These are phyloP conservation scores for Alternaria sp. DNA, from an alignment of 2,329 filamentous ascomycete genomes.

Conservation along the genomic window DNA sequence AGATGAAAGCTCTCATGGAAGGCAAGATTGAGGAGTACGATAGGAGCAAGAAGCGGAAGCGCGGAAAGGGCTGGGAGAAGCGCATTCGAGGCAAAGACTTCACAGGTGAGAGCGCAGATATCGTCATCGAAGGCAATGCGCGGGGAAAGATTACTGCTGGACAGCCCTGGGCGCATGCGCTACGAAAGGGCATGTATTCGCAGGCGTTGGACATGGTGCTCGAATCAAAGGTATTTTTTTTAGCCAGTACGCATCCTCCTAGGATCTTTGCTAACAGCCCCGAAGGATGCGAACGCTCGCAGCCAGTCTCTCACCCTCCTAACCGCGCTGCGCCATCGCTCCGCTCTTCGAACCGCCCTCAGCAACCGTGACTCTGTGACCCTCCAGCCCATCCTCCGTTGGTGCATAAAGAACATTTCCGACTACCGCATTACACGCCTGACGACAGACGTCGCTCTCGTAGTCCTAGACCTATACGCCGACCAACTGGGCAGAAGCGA, in stretches of 20 bases:
- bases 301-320: conserved; percentile 74
- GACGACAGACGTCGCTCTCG: conserved; percentile 82
- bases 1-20: conserved; percentile 82
- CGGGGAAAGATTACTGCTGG: conserved; percentile 70
- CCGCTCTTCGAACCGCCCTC: conserved; percentile 59
- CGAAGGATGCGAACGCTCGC: conserved; percentile 40
- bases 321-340: conserved; percentile 52
- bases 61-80: conserved; percentile 68
- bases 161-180: conserved; percentile 78
- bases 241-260: not conserved
- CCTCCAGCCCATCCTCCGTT: conserved; percentile 82
- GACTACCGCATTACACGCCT: conserved; percentile 83
- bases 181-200: conserved; percentile 79
- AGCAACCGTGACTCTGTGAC: conserved; percentile 81
- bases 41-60: conserved; percentile 70
- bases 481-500: conserved; percentile 77
- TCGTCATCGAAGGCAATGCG: conserved; percentile 82
- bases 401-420: conserved; percentile 80
- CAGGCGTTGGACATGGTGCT: conserved; percentile 83
- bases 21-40: conserved; percentile 83
- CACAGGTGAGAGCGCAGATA: conserved; percentile 83
- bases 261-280: conserved; percentile 14
- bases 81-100: conserved; percentile 76
- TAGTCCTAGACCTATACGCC: conserved; percentile 86
- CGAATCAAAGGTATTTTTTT: conserved; percentile 44